Evolutionary conservation across 179 eudicot genomes (phyloP), one percentile per base, ranked within the genome.

Genomic region (Nepenthes alata): DNA sequence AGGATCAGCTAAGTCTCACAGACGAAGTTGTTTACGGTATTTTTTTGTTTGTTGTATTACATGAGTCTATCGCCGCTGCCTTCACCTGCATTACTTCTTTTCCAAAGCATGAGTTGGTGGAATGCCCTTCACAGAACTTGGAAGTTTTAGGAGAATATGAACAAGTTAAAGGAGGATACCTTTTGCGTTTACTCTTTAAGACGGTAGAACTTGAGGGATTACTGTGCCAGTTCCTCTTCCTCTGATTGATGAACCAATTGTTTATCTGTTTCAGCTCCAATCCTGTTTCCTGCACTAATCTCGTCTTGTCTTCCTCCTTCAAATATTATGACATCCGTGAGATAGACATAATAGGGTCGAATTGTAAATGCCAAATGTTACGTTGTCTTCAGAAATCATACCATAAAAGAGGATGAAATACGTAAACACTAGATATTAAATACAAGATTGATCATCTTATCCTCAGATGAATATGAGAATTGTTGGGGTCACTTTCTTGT

Each of bases 221-320:
- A 60, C 88, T 81, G 72, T 88, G 96, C 96, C 93, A 85, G 63
- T 88, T 88, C 67, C 96, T 77, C 77, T 88, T 88, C 67, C 96
- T 81, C 69, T 88, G 96, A 60, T 88, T 41, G 45, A 41, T 41
- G 45, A 41, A 41, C 45, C 45, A 41, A 41, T 41, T 41, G 8
- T 41, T 41, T 88, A 87, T 87, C 78, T 87, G 95, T 75, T 87
- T 87, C 54, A 87, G 72, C 69, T 87, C 88, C 65, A 87, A 75
- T 5, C 95, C 95, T 35, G 95, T 87, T 76, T 87, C 95, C 67
- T 85, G 91, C 9, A 87, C 95, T 73, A 87, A 76, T 63, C 83
- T 81, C 14, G 85, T 82, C 74, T 85, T 87, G 69, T 87, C 95
- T 64, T 87, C 95, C 79, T 87, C 95, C 95, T 87, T 80, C 47